Evolutionary conservation across 371 early-diverging fungal species (phyloP).

Genomic region (Actinomucor elegans): DNA sequence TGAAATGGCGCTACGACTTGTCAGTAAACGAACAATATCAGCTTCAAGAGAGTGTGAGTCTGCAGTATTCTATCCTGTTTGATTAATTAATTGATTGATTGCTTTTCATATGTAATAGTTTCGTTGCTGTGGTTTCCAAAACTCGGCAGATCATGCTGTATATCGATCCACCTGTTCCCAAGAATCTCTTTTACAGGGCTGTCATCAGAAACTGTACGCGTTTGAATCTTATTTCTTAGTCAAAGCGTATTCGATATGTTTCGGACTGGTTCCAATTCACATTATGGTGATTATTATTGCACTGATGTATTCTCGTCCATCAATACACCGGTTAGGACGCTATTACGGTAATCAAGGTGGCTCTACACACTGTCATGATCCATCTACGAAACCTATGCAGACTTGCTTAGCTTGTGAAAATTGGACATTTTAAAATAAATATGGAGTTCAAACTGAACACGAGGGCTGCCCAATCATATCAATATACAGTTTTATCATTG

Average conservation of each 20-base stretch:
- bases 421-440: conserved; percentile 24
- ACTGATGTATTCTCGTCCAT: background rate
- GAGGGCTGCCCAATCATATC: conserved; percentile 22
- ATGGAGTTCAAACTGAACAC: conserved; percentile 17
- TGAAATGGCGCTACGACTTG: conserved; percentile 29
- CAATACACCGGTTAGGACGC: background rate
- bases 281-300: background rate
- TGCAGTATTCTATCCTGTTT: background rate
- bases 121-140: conserved; percentile 25
- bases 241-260: conserved; percentile 15
- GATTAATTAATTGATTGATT: no score
- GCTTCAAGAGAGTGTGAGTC: background rate
- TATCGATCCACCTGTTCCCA: conserved; percentile 25
- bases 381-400: background rate
- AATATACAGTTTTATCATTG: background rate
- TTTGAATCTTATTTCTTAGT: conserved; percentile 21
- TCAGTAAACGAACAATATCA: conserved; percentile 3
- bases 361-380: background rate
- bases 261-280: background rate
- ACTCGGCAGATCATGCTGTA: conserved; percentile 35
- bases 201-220: conserved; percentile 24
- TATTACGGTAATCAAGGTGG: background rate
- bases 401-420: conserved; percentile 4
- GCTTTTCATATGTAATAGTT: conserved; percentile 29
- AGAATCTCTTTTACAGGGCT: conserved; percentile 35